phyloP scores from a whole-genome alignment of 2,329 filamentous ascomycete species.

The Monilinia aucupariae region DNA sequence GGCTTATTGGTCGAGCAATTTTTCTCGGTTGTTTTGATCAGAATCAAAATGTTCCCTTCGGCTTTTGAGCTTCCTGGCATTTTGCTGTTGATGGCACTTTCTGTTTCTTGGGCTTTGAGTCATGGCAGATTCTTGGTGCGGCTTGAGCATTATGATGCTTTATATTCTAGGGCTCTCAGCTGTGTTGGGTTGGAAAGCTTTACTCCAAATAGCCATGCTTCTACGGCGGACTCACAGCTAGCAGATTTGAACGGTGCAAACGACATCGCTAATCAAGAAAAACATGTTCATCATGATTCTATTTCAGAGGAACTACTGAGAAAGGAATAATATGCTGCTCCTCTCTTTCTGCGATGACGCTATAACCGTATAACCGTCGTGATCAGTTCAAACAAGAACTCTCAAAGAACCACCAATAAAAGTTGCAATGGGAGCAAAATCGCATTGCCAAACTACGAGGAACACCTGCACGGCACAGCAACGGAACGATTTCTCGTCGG shows the following conservation, averaged over 20 bases:
- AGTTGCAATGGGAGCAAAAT: neutral
- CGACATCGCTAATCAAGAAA: neutral
- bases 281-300: conserved; percentile 11
- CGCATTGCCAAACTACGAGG: conserved; percentile 5
- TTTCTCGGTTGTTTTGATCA: neutral
- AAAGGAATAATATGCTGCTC: conserved; percentile 1
- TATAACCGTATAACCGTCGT: conserved; percentile 10
- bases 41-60: neutral
- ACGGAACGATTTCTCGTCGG: neutral
- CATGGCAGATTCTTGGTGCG: neutral
- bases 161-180: neutral
- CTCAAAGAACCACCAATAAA: neutral
- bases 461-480: neutral
- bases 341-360: neutral
- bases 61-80: neutral
- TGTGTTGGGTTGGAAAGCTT: neutral
- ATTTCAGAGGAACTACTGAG: conserved; percentile 5
- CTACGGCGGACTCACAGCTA: neutral
- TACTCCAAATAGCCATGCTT: neutral
- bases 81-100: neutral
- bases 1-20: neutral
- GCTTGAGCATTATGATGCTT: neutral
- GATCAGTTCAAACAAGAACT: neutral
- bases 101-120: neutral
- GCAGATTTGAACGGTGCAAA: neutral